Percentiles rank a stretch among this genome's conserved stretches.
These are phyloP conservation scores for Phialocephala subalpina DNA, from an alignment of 2,329 filamentous ascomycete genomes.

Conservation along the genomic window DNA sequence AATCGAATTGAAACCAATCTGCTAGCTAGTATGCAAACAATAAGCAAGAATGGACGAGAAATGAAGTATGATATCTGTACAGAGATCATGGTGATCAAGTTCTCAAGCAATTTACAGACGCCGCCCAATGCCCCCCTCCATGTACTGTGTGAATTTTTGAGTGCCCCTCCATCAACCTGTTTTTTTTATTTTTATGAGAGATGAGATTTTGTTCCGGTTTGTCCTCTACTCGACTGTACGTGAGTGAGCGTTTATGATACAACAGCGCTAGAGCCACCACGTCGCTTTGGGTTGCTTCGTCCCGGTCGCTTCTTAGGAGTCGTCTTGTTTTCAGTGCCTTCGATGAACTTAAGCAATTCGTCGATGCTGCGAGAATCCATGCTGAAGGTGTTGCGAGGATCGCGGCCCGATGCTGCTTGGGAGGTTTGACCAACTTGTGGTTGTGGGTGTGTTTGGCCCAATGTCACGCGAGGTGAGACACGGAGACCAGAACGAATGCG, in stretches of 20 bases:
- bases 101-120: not conserved
- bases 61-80: conserved; percentile 5
- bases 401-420: conserved; percentile 50
- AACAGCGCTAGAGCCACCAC: conserved; percentile 46
- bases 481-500: conserved; percentile 75
- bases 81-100: not conserved
- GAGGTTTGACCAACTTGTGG: conserved; percentile 68
- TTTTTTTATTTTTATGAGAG: conserved; percentile 8
- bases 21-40: not conserved
- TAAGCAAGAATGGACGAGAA: not conserved
- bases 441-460: conserved; percentile 65
- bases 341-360: conserved; percentile 93
- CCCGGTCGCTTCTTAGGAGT: conserved; percentile 63
- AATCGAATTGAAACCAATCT: not conserved
- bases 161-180: conserved; percentile 6
- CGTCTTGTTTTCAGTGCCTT: conserved; percentile 69
- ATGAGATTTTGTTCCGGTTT: not conserved
- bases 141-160: not conserved
- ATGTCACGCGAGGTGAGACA: conserved; percentile 67
- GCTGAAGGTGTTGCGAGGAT: conserved; percentile 39
- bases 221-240: not conserved
- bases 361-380: conserved; percentile 88
- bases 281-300: conserved; percentile 63
- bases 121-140: conserved; percentile 10
- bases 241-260: conserved; percentile 24